Conservation (phyloP, 2,329 filamentous ascomycete species). For the Aspergillus sergii region DNA sequence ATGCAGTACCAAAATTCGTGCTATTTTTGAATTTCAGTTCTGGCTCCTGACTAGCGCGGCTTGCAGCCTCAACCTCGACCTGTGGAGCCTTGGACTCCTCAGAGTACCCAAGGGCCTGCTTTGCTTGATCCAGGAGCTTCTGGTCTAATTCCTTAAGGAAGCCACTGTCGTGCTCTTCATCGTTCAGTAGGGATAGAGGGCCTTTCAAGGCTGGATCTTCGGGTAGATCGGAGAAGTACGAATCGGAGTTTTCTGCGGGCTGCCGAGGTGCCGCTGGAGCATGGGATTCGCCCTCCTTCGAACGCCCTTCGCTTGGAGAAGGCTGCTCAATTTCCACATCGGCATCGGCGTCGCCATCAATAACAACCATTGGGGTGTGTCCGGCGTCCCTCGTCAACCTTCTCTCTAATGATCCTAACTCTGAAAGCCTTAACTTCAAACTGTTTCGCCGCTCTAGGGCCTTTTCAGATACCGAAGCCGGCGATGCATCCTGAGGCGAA, state of each 20-base stretch:
- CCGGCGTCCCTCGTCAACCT: slow-evolving; percentile 46
- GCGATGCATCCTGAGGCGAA: slow-evolving; percentile 29
- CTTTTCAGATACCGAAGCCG: slow-evolving; percentile 28
- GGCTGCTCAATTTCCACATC: slow-evolving; percentile 32
- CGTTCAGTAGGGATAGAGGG: slow-evolving; percentile 46
- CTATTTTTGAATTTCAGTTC: slow-evolving; percentile 48
- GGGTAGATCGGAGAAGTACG: slow-evolving; percentile 44
- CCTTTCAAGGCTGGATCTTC: slow-evolving; percentile 49
- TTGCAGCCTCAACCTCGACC: slow-evolving; percentile 25
- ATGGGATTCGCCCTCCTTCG: slow-evolving; percentile 32
- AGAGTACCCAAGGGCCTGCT: slow-evolving; percentile 29
- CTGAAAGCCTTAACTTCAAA: slow-evolving; percentile 39
- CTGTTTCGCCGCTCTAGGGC: slow-evolving; percentile 32
- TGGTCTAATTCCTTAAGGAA: slow-evolving; percentile 48
- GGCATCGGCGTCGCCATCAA: slow-evolving; percentile 38
- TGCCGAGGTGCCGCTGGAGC: slow-evolving; percentile 35
- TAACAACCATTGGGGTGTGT: slow-evolving; percentile 48
- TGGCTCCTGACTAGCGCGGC: slow-evolving; percentile 32
- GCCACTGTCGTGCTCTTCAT: slow-evolving; percentile 41
- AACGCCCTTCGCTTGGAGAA: slow-evolving; percentile 27
- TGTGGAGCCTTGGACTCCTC: slow-evolving; percentile 28
- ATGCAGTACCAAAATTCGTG: slow-evolving; percentile 53
- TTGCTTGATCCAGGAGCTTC: slow-evolving; percentile 46
- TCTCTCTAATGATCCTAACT: slow-evolving; percentile 41
- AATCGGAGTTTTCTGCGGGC: slow-evolving; percentile 42